These are phyloP conservation scores for Lonicera japonica DNA, from an alignment of 129 eudicot genomes.

Conservation along the genomic window DNA sequence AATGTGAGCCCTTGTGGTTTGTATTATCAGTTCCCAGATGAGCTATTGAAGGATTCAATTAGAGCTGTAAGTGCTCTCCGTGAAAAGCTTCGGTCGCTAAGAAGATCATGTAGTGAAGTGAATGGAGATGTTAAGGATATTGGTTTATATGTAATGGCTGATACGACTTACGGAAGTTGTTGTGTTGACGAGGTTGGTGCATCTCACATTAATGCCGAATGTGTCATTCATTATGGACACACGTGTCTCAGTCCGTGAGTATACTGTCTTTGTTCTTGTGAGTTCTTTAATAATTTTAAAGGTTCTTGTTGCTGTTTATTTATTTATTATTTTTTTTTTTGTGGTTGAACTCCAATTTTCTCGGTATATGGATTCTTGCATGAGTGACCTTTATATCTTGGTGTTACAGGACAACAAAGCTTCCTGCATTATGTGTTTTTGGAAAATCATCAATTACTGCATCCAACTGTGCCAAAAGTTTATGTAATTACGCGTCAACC, in stretches of 20 bases:
- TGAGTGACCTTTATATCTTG: too few relatives aligned
- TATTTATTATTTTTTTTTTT: background rate
- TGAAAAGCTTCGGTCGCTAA: slow-evolving; percentile 33
- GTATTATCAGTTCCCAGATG: slow-evolving; percentile 74
- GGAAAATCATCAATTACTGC: slow-evolving; percentile 61
- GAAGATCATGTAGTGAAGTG: background rate
- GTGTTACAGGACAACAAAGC: slow-evolving; percentile 62
- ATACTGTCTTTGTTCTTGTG: background rate
- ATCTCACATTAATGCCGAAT: slow-evolving; percentile 81
- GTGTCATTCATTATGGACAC: slow-evolving; percentile 92
- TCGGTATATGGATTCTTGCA: too few relatives aligned
- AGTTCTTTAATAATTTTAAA: background rate
- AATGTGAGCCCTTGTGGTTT: slow-evolving; percentile 7
- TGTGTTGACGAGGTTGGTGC: slow-evolving; percentile 98
- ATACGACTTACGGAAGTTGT: slow-evolving; percentile 90
- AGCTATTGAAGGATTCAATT: slow-evolving; percentile 74
- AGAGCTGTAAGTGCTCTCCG: slow-evolving; percentile 53
- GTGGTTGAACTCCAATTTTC: background rate
- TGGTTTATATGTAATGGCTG: slow-evolving; percentile 92
- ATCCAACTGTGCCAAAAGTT: slow-evolving; percentile 42
- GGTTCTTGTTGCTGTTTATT: background rate
- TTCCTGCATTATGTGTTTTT: slow-evolving; percentile 78
- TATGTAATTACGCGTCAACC: slow-evolving; percentile 33
- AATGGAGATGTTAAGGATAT: slow-evolving; percentile 25
- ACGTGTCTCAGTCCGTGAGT: slow-evolving; percentile 98